These are phyloP conservation scores for Suillus weaverae DNA, from an alignment of 768 basidiomycete species.

Conservation along the genomic window DNA sequence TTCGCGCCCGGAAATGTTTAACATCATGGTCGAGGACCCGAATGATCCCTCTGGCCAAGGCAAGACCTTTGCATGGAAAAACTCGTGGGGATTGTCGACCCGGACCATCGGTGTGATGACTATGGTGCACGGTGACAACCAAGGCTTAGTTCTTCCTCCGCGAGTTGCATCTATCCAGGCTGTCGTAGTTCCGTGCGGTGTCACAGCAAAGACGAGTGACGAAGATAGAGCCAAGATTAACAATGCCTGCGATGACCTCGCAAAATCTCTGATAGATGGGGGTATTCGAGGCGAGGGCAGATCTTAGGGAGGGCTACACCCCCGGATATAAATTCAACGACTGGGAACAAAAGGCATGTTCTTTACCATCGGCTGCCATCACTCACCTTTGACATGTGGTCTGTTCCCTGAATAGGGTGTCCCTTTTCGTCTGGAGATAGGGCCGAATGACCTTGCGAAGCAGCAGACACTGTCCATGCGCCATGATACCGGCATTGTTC, in stretches of 20 bases:
- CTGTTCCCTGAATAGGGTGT: constrained; percentile 66
- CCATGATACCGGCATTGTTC: constrained; percentile 71
- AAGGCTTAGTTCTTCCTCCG: constrained; percentile 96
- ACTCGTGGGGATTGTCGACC: constrained; percentile 98
- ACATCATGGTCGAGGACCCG: constrained; percentile 95
- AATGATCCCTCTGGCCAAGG: constrained; percentile 62
- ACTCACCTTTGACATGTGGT: background rate
- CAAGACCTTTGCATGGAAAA: constrained; percentile 93
- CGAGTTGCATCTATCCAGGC: constrained; percentile 92
- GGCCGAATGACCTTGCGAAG: constrained; percentile 87
- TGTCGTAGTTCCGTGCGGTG: constrained; percentile 89
- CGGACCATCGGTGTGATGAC: constrained; percentile 98
- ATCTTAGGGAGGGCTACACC: constrained; percentile 93
- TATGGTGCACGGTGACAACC: constrained; percentile 98
- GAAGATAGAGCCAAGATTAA: constrained; percentile 71
- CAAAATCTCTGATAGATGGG: constrained; percentile 64
- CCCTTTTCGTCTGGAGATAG: constrained; percentile 95
- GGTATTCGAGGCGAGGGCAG: constrained; percentile 86
- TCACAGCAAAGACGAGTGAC: constrained; percentile 81
- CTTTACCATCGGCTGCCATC: constrained; percentile 1
- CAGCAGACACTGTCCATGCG: constrained; percentile 82
- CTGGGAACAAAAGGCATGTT: constrained; percentile 92
- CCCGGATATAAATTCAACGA: constrained; percentile 99
- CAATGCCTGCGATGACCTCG: constrained; percentile 75
- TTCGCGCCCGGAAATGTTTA: constrained; percentile 94